Base-by-base conservation (phyloP, 2,329 filamentous ascomycete genomes). In the Cadophora malorum region DNA sequence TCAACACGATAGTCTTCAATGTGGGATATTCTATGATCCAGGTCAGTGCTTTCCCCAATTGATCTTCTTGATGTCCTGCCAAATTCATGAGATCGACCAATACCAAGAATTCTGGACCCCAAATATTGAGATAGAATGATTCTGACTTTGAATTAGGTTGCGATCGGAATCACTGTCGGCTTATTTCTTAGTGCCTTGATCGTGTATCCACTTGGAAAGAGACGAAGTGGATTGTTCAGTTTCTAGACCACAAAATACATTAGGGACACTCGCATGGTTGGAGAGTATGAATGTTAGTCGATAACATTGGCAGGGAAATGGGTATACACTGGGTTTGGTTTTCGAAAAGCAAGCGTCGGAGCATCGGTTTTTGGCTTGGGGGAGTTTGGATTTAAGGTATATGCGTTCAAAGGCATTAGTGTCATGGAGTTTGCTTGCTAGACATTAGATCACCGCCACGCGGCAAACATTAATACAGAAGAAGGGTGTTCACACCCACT, bases 141-240 rank as follows among this genome's bases (percentile, higher is more conserved):
- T 5, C 41, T 45, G 16, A 45, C 14, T 16, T 14, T 45, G 41
- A 45, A 45, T 16, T 14, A 45, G 41, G 74, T 81, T 45, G 79
- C 79, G 3, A 80, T 81, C 64, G 80, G 79, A n/a, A 80, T 81
- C 21, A 80, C 79, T 14, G 79, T 81, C 35, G 80, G 80, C 3
- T 68, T 81, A 25, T 81, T 81, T 66, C 74, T 80, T 12, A 79
- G 78, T 63, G 78, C 79, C 6, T 72, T 81, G 28, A 75, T 81
- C 49, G 76, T 81, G 4, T 81, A 81, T 72, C 80, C 80, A 6
- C 73, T 81, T 53, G 79, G 80, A 33, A 81, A 81, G 71, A 77
- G 79, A 62, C 76, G 80, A 45, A 79, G 78, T 67, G 80, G 79
- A 1, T 70, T 81, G 55, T 81, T 81, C 59, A 79, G 77, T 66